Base-by-base conservation (phyloP, 345 rosid genomes). In the Corymbia maculata region DNA sequence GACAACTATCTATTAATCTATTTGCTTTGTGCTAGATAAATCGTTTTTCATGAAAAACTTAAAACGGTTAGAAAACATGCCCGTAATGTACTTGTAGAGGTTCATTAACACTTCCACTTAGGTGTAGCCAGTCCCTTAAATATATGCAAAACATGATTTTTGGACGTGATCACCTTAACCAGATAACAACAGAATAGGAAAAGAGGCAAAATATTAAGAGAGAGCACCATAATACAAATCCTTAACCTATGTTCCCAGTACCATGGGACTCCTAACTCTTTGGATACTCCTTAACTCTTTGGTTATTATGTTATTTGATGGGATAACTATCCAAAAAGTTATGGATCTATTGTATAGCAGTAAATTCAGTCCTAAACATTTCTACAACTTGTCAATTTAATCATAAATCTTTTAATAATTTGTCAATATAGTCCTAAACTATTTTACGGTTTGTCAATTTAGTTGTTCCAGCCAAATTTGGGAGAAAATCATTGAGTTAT, bases 241-340 rank as follows among this genome's bases (percentile, higher is more conserved):
- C 24, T 16, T 68, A 32, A 32, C 21, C 9, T 36, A 68, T 1
- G 13, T 68, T 32, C 45, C 79, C 22, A 0, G 3, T 75, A 5
- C 47, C 82, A 17, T 36, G 49, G 19, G 82, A 19, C 49, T 36
- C 26, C 8, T 32, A 68, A 32, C 82, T 0, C 0, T 7, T 19
- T 0, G 7, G 9, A 36, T 36, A 70, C 19, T 17, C 22, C 61
- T 22, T 8, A 68, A 32, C 82, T 0, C 0, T 7, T 19, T 0
- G 7, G 9, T 17, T 36, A 22, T 57, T 9, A 22, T 36, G 42
- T 36, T 36, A 36, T 36, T 36, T 36, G 42, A 36, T 36, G 42
- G 42, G 42, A 36, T 36, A 36, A 36, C 42, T 36, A 36, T 36
- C 42, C 4, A 36, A 36, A 36, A 36, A 36, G 42, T 36, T 36